These are phyloP conservation scores for Fusarium sp. DNA, from an alignment of 2,329 filamentous ascomycete species.

Conservation along the genomic window DNA sequence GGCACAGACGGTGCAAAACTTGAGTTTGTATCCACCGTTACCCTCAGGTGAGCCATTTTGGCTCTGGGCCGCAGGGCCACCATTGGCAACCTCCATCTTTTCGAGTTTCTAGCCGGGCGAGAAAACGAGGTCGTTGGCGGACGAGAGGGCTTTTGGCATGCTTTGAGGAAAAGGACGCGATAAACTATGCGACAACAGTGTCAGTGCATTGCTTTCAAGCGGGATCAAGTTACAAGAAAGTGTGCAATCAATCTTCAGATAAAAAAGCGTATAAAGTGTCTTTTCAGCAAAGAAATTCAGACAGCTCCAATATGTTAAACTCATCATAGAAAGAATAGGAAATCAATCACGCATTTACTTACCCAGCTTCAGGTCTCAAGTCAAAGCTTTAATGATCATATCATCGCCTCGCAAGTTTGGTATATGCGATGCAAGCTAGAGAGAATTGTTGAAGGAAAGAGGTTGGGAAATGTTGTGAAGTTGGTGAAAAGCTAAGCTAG, in stretches of 20 bases:
- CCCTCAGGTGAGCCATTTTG: conserved; percentile 61
- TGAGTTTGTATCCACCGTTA: conserved; percentile 82
- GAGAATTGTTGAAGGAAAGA: conserved; percentile 20
- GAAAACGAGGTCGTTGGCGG: conserved; percentile 29
- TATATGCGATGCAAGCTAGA: conserved; percentile 13
- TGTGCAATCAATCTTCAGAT: conserved; percentile 50
- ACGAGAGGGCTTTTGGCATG: conserved; percentile 41
- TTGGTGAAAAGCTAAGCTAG: conserved; percentile 31
- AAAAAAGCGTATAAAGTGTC: conserved; percentile 68
- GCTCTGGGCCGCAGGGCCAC: conserved; percentile 49
- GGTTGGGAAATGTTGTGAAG: conserved; percentile 31
- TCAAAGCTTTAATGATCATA: conserved; percentile 2
- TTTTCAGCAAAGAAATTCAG: conserved; percentile 74
- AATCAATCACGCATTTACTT: conserved; percentile 40
- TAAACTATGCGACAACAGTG: conserved; percentile 20
- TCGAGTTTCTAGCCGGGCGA: conserved; percentile 35
- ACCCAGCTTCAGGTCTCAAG: conserved; percentile 20
- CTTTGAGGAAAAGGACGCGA: conserved; percentile 23
- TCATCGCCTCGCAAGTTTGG: conserved; percentile 18
- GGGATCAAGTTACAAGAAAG: conserved; percentile 1
- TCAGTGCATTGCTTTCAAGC: conserved; percentile 19
- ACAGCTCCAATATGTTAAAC: conserved; percentile 80
- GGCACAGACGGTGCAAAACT: conserved; percentile 98
- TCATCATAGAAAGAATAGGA: conserved; percentile 58
- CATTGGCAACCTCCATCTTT: conserved; percentile 60